Percentiles rank a stretch among this genome's conserved stretches.
phyloP scores from a whole-genome alignment of 1,284 basidiomycete species.

The Papiliotrema fonsecae region DNA sequence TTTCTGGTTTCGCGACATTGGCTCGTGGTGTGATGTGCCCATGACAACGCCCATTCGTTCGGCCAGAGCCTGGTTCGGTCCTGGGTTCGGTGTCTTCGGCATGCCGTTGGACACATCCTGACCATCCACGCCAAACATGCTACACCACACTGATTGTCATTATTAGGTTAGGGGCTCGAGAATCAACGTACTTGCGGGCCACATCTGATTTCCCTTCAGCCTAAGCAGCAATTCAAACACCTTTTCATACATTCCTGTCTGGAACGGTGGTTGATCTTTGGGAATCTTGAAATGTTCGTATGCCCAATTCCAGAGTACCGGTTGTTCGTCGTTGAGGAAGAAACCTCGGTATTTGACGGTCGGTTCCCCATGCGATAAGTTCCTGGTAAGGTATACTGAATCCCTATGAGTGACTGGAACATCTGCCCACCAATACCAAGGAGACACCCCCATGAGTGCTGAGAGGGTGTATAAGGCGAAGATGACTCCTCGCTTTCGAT shows the following conservation, averaged over 20 bases:
- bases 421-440: slow-evolving; percentile 56
- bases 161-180: background rate
- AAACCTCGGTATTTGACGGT: slow-evolving; percentile 66
- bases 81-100: slow-evolving; percentile 15
- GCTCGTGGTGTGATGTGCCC: slow-evolving; percentile 51
- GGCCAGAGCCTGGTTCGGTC: slow-evolving; percentile 60
- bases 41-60: slow-evolving; percentile 66
- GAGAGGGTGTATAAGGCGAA: slow-evolving; percentile 64
- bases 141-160: slow-evolving; percentile 39
- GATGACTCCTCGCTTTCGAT: slow-evolving; percentile 54
- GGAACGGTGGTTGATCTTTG: slow-evolving; percentile 50
- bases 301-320: slow-evolving; percentile 55
- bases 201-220: slow-evolving; percentile 64
- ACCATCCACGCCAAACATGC: slow-evolving; percentile 65
- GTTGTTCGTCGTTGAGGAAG: slow-evolving; percentile 60
- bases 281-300: slow-evolving; percentile 62
- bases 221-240: slow-evolving; percentile 59
- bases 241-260: slow-evolving; percentile 56
- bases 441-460: slow-evolving; percentile 59
- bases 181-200: slow-evolving; percentile 45
- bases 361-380: slow-evolving; percentile 59
- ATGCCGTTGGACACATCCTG: slow-evolving; percentile 23
- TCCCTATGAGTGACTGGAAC: slow-evolving; percentile 56
- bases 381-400: slow-evolving; percentile 52
- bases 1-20: slow-evolving; percentile 42